Evolutionary conservation across 768 basidiomycete genomes (phyloP).

Genomic region (Mycena filopes): DNA sequence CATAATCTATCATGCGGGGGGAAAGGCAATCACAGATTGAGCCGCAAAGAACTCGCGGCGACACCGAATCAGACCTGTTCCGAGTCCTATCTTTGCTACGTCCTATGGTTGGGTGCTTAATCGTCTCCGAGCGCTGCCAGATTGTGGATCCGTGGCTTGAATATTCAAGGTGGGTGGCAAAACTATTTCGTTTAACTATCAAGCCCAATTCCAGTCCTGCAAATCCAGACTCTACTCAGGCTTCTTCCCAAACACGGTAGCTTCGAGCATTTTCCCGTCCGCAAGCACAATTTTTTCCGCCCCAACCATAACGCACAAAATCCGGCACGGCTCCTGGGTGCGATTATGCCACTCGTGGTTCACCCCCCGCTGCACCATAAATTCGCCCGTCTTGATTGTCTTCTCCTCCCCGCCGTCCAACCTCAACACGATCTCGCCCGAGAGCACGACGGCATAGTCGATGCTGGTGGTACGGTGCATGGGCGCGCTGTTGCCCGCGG

Average conservation of each 20-base stretch:
- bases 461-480: slow-evolving; percentile 32
- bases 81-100: too few species aligned
- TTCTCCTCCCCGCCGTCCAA: slow-evolving; percentile 26
- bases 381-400: slow-evolving; percentile 24
- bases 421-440: slow-evolving; percentile 25
- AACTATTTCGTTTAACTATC: too few species aligned
- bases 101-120: too few species aligned
- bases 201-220: too few species aligned
- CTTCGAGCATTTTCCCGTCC: slow-evolving; percentile 21
- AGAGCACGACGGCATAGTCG: slow-evolving; percentile 30
- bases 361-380: slow-evolving; percentile 26
- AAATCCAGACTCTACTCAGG: slow-evolving; percentile 1
- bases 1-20: too few species aligned
- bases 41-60: too few species aligned
- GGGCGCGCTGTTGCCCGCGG: slow-evolving; percentile 11
- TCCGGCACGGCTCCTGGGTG: slow-evolving; percentile 21
- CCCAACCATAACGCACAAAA: slow-evolving; percentile 19
- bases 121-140: too few species aligned
- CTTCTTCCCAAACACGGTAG: slow-evolving; percentile 26
- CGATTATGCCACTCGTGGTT: slow-evolving; percentile 29
- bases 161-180: too few species aligned
- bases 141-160: too few species aligned
- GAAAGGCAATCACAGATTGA: too few species aligned
- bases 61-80: too few species aligned
- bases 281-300: slow-evolving; percentile 26